A percentile compares a stretch with the other conserved stretches of the same genome.
phyloP scores from a whole-genome alignment of 805 yeast species.

The Candida fluviatilis region DNA sequence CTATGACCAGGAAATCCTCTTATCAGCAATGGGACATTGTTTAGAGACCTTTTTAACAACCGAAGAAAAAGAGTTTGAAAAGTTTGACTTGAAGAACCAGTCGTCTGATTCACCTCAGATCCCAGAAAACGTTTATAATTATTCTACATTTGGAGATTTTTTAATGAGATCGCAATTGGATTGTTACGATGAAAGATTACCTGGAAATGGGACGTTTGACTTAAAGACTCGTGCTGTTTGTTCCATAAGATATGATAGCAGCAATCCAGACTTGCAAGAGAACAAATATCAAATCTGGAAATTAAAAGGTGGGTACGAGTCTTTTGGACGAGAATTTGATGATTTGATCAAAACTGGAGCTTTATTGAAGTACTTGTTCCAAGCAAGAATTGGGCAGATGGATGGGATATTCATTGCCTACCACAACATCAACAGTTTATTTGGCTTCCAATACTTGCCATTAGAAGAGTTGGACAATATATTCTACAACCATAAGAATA shows the following conservation, averaged over 20 bases:
- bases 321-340: conserved; percentile 74
- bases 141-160: conserved; percentile 63
- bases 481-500: conserved; percentile 16
- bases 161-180: conserved; percentile 89
- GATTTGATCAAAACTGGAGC: conserved; percentile 73
- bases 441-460: conserved; percentile 90
- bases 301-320: conserved; percentile 63
- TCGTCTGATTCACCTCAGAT: conserved; percentile 5
- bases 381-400: conserved; percentile 94
- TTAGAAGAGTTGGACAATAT: conserved; percentile 61
- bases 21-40: conserved; percentile 74
- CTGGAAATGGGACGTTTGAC: conserved; percentile 91
- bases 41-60: conserved; percentile 74
- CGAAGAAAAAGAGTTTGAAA: conserved; percentile 47
- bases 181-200: conserved; percentile 69
- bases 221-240: conserved; percentile 88
- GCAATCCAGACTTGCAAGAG: conserved; percentile 49
- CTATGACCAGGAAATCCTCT: conserved; percentile 58
- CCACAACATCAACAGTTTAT: conserved; percentile 74
- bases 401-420: conserved; percentile 93
- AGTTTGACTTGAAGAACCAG: conserved; percentile 20
- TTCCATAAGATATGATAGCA: conserved; percentile 74
- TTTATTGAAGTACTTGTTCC: conserved; percentile 78
- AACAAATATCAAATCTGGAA: conserved; percentile 67
- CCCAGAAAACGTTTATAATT: conserved; percentile 52